Base-by-base conservation (phyloP, 768 basidiomycete species). In the Mycena capillaripes region DNA sequence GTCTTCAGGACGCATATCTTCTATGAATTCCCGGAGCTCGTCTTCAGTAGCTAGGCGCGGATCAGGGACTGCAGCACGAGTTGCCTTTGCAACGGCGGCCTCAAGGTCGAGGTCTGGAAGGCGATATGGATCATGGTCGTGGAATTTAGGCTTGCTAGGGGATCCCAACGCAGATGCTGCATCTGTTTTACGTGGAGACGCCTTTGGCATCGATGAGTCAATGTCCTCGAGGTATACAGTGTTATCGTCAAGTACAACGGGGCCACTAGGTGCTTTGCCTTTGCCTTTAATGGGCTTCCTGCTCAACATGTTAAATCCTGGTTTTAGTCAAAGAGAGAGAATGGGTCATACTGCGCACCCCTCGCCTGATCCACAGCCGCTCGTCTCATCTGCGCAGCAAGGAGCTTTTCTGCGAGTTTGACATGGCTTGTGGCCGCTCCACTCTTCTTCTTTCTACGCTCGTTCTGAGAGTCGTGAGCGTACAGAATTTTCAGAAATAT, bases 1-100 rank as follows among this genome's bases (percentile, higher is more conserved):
- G 78, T 99, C 97, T 77, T 97, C 96, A 0, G 97, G 97, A 2
- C 93, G 91, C 92, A 98, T 97, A 53, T 97, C 95, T 69, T 98
- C 97, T 73, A 99, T 98, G 82, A 99, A 99, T 1, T 89, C 83
- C 23, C 92, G 92, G 3, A 99, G 86, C 79, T 99, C 98, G 46
- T 97, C 98, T 80, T 98, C 98, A 0, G 98, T 99, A 1, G 98
- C 98, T 17, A 99, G 85, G 30, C 98, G 91, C 6, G 97, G 96
- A 80, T 99, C 98, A 3, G 95, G 94, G 14, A 85, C 89, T 29
- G 81, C 78, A 4, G 89, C 83, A 11, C 86, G 87, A 4, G 93
- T 92, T 30, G 88, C 93, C 72, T 90, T 88, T 1, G 89, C 86
- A 8, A 95, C 82, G 19, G 83, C 86, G 50, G 88, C 88, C 44